phyloP scores from a whole-genome alignment of 495 filamentous ascomycete genomes.

The Aspergillus avenaceus region DNA sequence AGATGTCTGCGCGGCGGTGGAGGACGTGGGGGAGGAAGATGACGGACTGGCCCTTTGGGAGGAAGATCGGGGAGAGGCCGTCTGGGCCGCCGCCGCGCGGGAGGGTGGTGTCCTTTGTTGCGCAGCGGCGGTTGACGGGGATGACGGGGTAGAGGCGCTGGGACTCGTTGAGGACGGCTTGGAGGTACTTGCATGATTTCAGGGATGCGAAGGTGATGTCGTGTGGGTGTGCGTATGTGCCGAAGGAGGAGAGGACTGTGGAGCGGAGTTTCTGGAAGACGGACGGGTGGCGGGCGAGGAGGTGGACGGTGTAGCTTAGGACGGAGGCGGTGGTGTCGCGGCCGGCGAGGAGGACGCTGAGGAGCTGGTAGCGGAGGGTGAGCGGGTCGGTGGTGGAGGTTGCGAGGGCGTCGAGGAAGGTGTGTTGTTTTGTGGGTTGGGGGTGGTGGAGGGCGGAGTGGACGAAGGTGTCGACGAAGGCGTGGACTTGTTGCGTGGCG shows the following conservation, averaged over 20 bases:
- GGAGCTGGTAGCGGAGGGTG: slow-evolving; percentile 53
- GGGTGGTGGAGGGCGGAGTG: slow-evolving; percentile 24
- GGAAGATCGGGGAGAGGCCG: slow-evolving; percentile 46
- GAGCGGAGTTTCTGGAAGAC: slow-evolving; percentile 48
- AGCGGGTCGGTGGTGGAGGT: slow-evolving; percentile 32
- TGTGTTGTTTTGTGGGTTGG: slow-evolving; percentile 18
- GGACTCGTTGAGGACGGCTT: slow-evolving; percentile 45
- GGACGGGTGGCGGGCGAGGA: slow-evolving; percentile 48
- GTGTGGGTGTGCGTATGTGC: slow-evolving; percentile 28
- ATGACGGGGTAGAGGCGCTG: slow-evolving; percentile 57
- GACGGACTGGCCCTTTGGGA: slow-evolving; percentile 52
- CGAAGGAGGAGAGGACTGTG: slow-evolving; percentile 45
- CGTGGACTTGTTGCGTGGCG: slow-evolving; percentile 45
- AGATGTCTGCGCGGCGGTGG: slow-evolving; percentile 51
- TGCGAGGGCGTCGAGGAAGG: slow-evolving; percentile 38
- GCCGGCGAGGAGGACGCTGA: slow-evolving; percentile 48
- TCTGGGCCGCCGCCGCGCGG: slow-evolving; percentile 65
- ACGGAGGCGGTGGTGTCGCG: slow-evolving; percentile 62
- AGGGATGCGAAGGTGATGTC: slow-evolving; percentile 36
- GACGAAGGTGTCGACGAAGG: slow-evolving; percentile 44
- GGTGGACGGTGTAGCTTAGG: slow-evolving; percentile 59
- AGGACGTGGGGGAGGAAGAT: slow-evolving; percentile 52
- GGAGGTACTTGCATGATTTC: slow-evolving; percentile 48
- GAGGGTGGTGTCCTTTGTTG: slow-evolving; percentile 47
- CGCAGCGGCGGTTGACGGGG: slow-evolving; percentile 50